A percentile compares a stretch with the other conserved stretches of the same genome.
Conservation (phyloP, 129 eudicot genomes). For the Escallonia rubra region DNA sequence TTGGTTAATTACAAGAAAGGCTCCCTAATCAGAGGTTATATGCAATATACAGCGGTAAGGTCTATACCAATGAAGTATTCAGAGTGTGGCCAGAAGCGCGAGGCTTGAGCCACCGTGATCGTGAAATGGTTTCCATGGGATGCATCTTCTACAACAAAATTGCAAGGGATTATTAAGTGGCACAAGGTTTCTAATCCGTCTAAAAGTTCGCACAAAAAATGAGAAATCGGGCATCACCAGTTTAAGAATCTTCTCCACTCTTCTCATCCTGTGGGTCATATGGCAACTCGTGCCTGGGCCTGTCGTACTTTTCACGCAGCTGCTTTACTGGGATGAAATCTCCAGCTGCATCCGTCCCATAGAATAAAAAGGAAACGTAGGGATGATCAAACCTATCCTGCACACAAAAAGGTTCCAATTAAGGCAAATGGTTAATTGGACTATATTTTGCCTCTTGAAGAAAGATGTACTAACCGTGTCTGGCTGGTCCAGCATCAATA, state of each 20-base stretch:
- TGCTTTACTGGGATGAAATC: constrained; percentile 89
- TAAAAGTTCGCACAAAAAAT: too few relatives aligned
- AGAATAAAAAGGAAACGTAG: constrained; percentile 72
- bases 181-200: too few relatives aligned
- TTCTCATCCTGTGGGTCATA: constrained; percentile 57
- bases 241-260: constrained; percentile 37
- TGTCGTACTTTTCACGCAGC: constrained; percentile 82
- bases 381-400: constrained; percentile 95
- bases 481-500: constrained; percentile 66
- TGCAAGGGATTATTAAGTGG: too few relatives aligned
- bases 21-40: too few relatives aligned
- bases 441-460: not conserved
- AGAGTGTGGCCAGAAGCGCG: too few relatives aligned
- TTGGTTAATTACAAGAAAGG: too few relatives aligned
- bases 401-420: not conserved
- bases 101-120: too few relatives aligned
- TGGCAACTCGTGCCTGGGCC: constrained; percentile 85
- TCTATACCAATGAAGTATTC: too few relatives aligned
- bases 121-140: too few relatives aligned
- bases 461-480: constrained; percentile 50
- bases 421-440: not conserved
- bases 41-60: too few relatives aligned
- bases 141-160: too few relatives aligned
- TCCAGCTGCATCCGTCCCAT: constrained; percentile 86
- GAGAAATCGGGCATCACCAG: too few relatives aligned